Conservation (phyloP, 257 asterid species). For the Fraxinus anomala region DNA sequence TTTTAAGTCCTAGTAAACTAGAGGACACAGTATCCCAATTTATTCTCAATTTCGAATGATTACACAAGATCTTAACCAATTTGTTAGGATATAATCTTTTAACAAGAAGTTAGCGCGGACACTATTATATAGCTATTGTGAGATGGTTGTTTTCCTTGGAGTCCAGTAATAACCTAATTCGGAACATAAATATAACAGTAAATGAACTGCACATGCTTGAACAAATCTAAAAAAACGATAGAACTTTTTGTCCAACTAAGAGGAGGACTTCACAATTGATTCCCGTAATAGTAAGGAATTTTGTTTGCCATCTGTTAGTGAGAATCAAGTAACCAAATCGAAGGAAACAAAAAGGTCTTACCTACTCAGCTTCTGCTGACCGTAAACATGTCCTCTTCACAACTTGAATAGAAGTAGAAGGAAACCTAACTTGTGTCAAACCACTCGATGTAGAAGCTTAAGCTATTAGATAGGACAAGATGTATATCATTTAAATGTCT, state of each 20-base stretch:
- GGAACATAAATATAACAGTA: not conserved
- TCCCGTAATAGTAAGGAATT: not conserved
- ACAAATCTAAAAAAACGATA: not conserved
- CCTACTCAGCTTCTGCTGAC: not conserved
- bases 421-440: not conserved
- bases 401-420: not conserved
- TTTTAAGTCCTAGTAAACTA: not conserved
- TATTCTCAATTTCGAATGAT: not conserved
- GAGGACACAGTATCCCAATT: not conserved
- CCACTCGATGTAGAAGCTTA: not conserved
- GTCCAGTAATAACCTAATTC: not conserved
- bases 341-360: not conserved
- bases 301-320: not conserved
- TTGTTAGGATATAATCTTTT: no score
- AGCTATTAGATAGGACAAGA: not conserved
- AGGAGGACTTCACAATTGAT: not conserved
- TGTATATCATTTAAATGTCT: not conserved
- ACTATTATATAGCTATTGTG: not conserved
- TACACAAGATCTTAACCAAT: not conserved
- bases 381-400: not conserved
- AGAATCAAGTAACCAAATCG: not conserved
- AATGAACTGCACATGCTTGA: not conserved
- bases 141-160: not conserved
- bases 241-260: not conserved
- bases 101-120: not conserved